Evolutionary conservation across 176 grass and related monocot species (phyloP).

Genomic region (Hordeum marinum): DNA sequence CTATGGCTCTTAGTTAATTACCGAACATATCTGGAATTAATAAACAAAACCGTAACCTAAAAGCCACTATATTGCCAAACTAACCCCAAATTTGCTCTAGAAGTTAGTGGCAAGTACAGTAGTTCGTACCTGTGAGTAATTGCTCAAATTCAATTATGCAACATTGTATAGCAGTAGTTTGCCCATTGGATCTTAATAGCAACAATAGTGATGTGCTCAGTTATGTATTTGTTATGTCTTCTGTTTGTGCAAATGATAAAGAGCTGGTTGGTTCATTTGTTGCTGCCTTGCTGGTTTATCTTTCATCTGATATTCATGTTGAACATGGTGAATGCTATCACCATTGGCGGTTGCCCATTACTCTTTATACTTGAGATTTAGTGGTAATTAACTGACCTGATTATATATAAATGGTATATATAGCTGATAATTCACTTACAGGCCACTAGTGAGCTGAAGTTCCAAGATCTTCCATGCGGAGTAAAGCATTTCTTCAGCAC

Average conservation of each 20-base stretch:
- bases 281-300: neutral
- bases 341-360: neutral
- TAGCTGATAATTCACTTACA: conserved; percentile 40
- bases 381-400: conserved; percentile 18
- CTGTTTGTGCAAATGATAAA: neutral
- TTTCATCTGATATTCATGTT: conserved; percentile 5
- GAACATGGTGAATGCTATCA: conserved; percentile 5
- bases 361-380: neutral
- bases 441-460: conserved; percentile 75
- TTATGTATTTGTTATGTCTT: neutral
- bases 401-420: conserved; percentile 11
- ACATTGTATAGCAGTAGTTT: neutral
- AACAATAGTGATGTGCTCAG: neutral
- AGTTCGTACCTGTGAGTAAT: neutral
- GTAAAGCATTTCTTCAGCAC: conserved; percentile 78
- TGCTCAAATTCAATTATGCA: neutral
- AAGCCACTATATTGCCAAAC: neutral
- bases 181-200: neutral
- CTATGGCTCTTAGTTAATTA: neutral
- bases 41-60: neutral
- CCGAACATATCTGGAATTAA: neutral
- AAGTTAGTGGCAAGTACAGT: neutral
- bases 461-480: conserved; percentile 77
- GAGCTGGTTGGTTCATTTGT: neutral
- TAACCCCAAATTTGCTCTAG: neutral